Evolutionary conservation across 2,329 filamentous ascomycete species (phyloP), one percentile per base, ranked within the genome.

Genomic region (Paecilomyces niveus): DNA sequence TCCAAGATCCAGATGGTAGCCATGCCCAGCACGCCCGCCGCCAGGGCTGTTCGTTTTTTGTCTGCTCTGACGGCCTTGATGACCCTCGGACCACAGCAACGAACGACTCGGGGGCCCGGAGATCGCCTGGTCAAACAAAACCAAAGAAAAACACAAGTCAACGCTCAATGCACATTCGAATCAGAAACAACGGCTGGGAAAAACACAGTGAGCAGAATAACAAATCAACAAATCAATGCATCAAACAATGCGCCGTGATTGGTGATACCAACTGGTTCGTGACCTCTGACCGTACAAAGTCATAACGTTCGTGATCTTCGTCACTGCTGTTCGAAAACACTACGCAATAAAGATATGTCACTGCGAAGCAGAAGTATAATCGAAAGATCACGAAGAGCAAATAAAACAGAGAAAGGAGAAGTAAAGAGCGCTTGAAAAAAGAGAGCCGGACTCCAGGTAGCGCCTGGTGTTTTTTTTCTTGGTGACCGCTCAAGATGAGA

Each of bases 281-380:
- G 61, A 60, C 58, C 54, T 51, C 63, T 61, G 70, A 68, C 71
- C 71, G 67, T 74, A 71, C 65, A 72, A 67, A 65, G 71, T 74
- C 72, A 72, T 74, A 70, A 74, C 66, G 64, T 70, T 74, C 72
- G 69, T 75, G 68, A 70, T 71, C 70, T 67, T 74, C 71, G 66
- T 74, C 71, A 72, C 72, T 70, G 72, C 69, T 69, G 64, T 26
- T 53, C 63, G 64, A 64, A 67, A 67, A 68, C 66, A 70, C 67
- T 69, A 65, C 70, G 72, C 69, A 69, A 72, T 64, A 69, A 71
- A 70, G 66, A 63, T 70, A 71, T 69, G 70, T 68, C 70, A 71
- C 67, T 69, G 65, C 69, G 54, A 54, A 57, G 56, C 31, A n/a
- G 68, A 62, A 67, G 61, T 59, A 59, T 64, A 67, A 73, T 69